Conservation (phyloP, 345 rosid species). For the Aurinia saxatilis region DNA sequence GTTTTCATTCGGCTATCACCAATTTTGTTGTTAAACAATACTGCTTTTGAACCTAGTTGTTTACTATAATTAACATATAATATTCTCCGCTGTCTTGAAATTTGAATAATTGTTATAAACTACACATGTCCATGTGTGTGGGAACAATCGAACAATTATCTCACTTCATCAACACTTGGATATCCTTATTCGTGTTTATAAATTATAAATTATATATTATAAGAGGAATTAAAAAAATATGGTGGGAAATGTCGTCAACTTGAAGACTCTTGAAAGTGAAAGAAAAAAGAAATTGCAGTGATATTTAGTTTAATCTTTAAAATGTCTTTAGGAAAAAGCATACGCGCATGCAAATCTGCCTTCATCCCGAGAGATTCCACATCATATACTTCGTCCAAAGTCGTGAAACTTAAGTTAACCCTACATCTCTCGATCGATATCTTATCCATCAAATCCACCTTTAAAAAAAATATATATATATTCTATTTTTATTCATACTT, state of each 20-base stretch:
- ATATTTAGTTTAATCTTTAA: background rate
- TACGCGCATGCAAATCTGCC: conserved; percentile 32
- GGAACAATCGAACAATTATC: background rate
- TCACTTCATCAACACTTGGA: background rate
- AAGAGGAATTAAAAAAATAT: background rate
- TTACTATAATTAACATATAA: background rate
- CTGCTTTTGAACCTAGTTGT: background rate
- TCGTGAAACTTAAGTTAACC: conserved; percentile 28
- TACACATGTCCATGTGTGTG: background rate
- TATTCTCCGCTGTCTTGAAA: background rate
- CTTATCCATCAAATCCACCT: conserved; percentile 7
- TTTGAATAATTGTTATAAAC: background rate
- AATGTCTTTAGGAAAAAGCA: conserved; percentile 28
- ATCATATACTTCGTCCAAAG: conserved; percentile 5
- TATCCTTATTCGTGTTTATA: background rate
- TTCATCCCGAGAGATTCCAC: conserved; percentile 25
- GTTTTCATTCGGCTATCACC: too few species aligned
- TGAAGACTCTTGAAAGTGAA: conserved; percentile 19
- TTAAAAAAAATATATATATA: background rate
- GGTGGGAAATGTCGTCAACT: conserved; percentile 13
- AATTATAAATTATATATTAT: background rate
- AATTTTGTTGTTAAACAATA: background rate
- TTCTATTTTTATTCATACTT: background rate
- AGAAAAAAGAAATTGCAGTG: background rate
- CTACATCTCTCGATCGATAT: conserved; percentile 11